phyloP scores from a whole-genome alignment of 441 rosid species.

The Erodium chrysanthum region DNA sequence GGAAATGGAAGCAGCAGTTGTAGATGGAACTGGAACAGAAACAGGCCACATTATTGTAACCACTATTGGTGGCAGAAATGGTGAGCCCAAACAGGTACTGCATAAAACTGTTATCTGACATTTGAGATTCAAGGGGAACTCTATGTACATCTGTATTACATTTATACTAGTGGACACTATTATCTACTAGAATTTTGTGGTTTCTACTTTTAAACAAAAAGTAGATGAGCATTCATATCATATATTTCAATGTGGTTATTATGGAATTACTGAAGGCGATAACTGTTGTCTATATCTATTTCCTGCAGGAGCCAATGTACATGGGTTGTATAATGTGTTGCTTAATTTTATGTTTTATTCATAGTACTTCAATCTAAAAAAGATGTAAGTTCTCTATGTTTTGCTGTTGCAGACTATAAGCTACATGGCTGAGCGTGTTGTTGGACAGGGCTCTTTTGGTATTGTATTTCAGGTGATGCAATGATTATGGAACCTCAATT shows the following conservation, averaged over 20 bases:
- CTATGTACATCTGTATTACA: not conserved
- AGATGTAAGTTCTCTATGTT: conserved; percentile 4
- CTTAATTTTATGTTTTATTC: not conserved
- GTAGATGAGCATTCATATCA: not conserved
- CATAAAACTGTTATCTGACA: not conserved
- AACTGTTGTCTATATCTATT: not conserved
- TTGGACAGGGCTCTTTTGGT: conserved; percentile 83
- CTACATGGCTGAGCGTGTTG: conserved; percentile 72
- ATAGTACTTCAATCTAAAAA: not conserved
- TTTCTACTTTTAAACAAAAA: not conserved
- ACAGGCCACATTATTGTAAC: conserved; percentile 41
- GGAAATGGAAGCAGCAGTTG: conserved; percentile 42
- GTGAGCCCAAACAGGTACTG: conserved; percentile 42
- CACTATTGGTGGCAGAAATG: conserved; percentile 45
- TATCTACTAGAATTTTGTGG: not conserved
- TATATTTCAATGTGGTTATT: not conserved
- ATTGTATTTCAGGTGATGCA: conserved; percentile 71
- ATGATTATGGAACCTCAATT: not conserved
- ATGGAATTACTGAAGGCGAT: not conserved
- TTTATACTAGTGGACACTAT: not conserved
- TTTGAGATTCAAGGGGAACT: not conserved
- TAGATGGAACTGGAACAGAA: conserved; percentile 46
- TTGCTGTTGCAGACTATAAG: conserved; percentile 32
- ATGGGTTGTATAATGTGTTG: not conserved
- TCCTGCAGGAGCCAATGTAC: not conserved